These are phyloP conservation scores for Phylloporus sp. DNA, from an alignment of 768 basidiomycete species.

Conservation along the genomic window DNA sequence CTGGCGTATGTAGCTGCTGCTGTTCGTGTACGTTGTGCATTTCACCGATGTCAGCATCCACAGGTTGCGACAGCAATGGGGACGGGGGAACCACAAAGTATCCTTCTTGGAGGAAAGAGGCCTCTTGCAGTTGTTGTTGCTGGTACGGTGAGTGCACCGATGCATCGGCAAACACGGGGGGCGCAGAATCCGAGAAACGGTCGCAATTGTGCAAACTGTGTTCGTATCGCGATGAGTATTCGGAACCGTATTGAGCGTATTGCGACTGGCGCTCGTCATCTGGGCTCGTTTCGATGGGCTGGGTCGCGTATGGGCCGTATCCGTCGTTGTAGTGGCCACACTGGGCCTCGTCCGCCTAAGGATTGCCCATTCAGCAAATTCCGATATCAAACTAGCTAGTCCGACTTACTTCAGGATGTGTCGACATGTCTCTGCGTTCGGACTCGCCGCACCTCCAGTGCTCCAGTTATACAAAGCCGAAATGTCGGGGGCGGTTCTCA, in stretches of 20 bases:
- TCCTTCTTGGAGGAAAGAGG: constrained; percentile 20
- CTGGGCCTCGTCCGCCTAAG: constrained; percentile 61
- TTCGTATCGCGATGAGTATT: constrained; percentile 32
- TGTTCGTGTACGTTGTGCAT: constrained; percentile 22
- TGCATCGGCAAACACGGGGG: too few relatives aligned
- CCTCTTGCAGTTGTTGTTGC: constrained; percentile 18
- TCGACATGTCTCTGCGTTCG: too few relatives aligned
- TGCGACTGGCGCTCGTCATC: constrained; percentile 38
- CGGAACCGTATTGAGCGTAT: constrained; percentile 26
- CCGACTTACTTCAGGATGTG: constrained; percentile 36
- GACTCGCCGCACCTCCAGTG: too few relatives aligned
- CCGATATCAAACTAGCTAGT: neutral
- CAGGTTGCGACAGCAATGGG: constrained; percentile 19
- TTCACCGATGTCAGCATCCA: constrained; percentile 10
- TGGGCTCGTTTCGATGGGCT: constrained; percentile 33
- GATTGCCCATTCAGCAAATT: constrained; percentile 3
- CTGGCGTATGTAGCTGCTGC: constrained; percentile 16
- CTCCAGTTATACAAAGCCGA: too few relatives aligned
- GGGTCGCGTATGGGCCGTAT: constrained; percentile 51
- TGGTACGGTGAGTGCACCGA: constrained; percentile 20
- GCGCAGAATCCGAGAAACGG: constrained; percentile 30
- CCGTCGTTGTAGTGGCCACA: constrained; percentile 64
- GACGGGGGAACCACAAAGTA: constrained; percentile 14
- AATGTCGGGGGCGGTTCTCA: too few relatives aligned
- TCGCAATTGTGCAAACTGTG: constrained; percentile 30